A percentile compares a stretch with the other conserved stretches of the same genome.
phyloP scores from a whole-genome alignment of 768 basidiomycete species.

The Lactarius trivialis region DNA sequence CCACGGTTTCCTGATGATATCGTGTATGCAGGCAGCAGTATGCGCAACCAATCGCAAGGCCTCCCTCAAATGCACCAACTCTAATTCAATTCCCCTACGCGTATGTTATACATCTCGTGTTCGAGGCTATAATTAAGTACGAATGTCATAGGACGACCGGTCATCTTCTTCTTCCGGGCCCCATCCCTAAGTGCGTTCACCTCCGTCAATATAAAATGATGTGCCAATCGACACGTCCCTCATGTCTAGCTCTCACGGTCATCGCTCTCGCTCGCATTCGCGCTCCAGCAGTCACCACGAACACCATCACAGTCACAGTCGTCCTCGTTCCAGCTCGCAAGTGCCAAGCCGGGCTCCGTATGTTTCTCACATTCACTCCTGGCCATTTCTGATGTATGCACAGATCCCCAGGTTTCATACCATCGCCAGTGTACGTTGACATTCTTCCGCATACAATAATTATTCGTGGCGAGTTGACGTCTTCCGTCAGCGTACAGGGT shows the following conservation, averaged over 20 bases:
- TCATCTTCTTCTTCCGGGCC: conserved; percentile 3
- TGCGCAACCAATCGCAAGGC: not conserved
- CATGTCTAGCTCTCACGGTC: not conserved
- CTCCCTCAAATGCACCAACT: conserved; percentile 1
- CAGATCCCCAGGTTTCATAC: not conserved
- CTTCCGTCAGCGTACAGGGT: conserved; percentile 7
- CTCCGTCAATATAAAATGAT: not conserved
- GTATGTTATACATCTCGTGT: conserved; percentile 3
- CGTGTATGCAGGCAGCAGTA: conserved; percentile 1
- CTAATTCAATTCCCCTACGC: not conserved
- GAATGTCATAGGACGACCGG: not conserved
- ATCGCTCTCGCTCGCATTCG: not conserved
- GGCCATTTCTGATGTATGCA: not conserved
- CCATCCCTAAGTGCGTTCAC: conserved; percentile 6
- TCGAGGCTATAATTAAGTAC: not conserved
- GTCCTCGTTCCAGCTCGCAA: not conserved
- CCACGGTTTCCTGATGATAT: not conserved
- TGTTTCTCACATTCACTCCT: not conserved
- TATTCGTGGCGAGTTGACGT: not conserved
- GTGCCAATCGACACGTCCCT: not conserved
- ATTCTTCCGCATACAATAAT: not conserved
- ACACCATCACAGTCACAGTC: not conserved
- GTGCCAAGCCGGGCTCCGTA: conserved; percentile 8
- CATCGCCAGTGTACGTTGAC: conserved; percentile 2
- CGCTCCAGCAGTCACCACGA: not conserved